Evolutionary conservation across 2,329 filamentous ascomycete species (phyloP), one percentile per base, ranked within the genome.

Genomic region (Pseudogymnoascus sp.): DNA sequence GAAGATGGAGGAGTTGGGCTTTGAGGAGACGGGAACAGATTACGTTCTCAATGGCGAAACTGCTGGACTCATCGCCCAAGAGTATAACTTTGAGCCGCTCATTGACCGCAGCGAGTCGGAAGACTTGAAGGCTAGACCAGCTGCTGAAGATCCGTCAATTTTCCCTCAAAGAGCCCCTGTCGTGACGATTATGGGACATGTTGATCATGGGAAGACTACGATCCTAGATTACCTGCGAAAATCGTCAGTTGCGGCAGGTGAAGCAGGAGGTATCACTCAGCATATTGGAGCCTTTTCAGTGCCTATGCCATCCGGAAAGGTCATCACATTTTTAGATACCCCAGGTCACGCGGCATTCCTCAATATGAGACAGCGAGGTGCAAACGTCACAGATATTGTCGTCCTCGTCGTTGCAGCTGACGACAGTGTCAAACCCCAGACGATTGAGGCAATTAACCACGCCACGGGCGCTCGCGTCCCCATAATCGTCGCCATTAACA

Each of bases 111-210:
- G 79, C 16, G 85, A 88, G 55, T 74, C 78, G 1, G 79, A 86
- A 49, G 93, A 99, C 73, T 77, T 99, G 40, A 83, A 82, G 65
- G 82, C 89, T 23, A 84, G 87, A 9, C 88, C 91, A 1, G 78
- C 81, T 25, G 84, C 85, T 7, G 86, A 87, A 69, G 90, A 93
- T 73, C 82, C 79, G 59, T 85, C 88, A 0, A 69, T 75, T 12
- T 76, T 97, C 6, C 91, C 92, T 1, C 75, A 79, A 35, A 85
- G 96, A 14, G 93, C 95, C 6, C 96, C 95, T 0, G 91, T 99
- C 37, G 93, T 99, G 40, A 97, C 96, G 0, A 99, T 99, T 71
- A 99, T 99, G 96, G 95, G 95, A 2, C 95, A 99, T 67, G 95
- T 99, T 69, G 96, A 99, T 73, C 95, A 99, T 74, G 95, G 95